These are phyloP conservation scores for Grigorovia yakushimaensis DNA, from an alignment of 805 yeast species.

Conservation along the genomic window DNA sequence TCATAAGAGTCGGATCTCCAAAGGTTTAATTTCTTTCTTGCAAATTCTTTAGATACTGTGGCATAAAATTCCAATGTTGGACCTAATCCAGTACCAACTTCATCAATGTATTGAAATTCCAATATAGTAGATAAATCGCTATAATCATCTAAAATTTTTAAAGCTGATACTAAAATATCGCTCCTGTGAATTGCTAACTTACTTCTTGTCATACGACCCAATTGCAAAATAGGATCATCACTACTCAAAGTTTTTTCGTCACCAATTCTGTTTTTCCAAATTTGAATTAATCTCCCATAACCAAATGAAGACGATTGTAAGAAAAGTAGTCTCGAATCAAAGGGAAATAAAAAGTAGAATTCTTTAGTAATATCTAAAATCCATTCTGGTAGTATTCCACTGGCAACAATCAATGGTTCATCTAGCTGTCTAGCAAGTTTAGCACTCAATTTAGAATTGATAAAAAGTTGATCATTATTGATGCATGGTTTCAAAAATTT, in stretches of 20 bases:
- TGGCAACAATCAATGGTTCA: conserved; percentile 79
- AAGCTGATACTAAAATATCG: conserved; percentile 62
- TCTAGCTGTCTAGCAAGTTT: conserved; percentile 80
- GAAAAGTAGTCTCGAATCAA: conserved; percentile 68
- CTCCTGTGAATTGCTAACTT: conserved; percentile 70
- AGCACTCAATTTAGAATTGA: conserved; percentile 75
- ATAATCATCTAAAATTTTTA: conserved; percentile 65
- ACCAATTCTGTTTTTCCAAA: conserved; percentile 54
- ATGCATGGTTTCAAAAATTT: conserved; percentile 34
- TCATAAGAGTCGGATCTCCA: conserved; percentile 51
- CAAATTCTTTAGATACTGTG: conserved; percentile 64
- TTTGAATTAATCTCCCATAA: conserved; percentile 67
- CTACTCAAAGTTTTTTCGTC: conserved; percentile 26
- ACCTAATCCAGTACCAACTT: conserved; percentile 93
- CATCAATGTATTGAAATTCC: conserved; percentile 82
- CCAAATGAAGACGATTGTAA: conserved; percentile 88
- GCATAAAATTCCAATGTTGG: conserved; percentile 94
- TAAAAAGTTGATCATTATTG: conserved; percentile 33
- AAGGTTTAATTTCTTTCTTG: conserved; percentile 43
- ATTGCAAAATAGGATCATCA: conserved; percentile 29
- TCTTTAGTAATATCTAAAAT: conserved; percentile 58
- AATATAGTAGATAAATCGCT: conserved; percentile 72
- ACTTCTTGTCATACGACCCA: conserved; percentile 71
- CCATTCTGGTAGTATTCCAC: conserved; percentile 85
- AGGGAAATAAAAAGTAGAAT: conserved; percentile 76